Conservation (phyloP, 2,329 filamentous ascomycete genomes). For the Thyridium curvatum region DNA sequence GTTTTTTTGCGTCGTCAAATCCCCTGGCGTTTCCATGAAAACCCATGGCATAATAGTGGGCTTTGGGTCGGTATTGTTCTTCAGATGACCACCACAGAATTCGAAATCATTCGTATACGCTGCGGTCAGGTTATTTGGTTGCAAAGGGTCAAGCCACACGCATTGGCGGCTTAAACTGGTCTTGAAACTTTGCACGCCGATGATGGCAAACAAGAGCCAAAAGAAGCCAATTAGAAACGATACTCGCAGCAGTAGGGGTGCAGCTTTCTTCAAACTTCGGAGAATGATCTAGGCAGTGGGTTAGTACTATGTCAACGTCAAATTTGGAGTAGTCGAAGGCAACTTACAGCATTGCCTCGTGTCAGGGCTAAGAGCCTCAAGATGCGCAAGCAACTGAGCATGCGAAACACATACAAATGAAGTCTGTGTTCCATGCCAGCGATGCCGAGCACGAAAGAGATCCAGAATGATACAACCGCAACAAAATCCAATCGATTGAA, state of each 20-base stretch:
- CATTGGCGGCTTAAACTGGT: constrained; percentile 72
- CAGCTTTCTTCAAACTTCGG: constrained; percentile 89
- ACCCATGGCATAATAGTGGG: constrained; percentile 59
- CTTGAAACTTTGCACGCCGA: constrained; percentile 95
- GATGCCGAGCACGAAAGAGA: constrained; percentile 70
- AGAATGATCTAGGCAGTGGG: constrained; percentile 65
- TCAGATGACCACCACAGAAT: constrained; percentile 81
- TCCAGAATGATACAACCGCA: constrained; percentile 92
- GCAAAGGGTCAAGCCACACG: constrained; percentile 64
- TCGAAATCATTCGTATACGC: constrained; percentile 60
- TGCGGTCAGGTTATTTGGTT: constrained; percentile 46
- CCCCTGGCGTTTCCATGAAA: constrained; percentile 24
- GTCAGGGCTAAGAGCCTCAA: constrained; percentile 86
- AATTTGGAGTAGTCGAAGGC: background rate
- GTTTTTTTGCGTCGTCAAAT: constrained; percentile 39
- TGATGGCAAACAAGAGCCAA: constrained; percentile 94
- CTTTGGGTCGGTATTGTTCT: constrained; percentile 44
- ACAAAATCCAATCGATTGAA: constrained; percentile 96
- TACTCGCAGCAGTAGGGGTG: constrained; percentile 84
- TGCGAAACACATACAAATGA: constrained; percentile 86
- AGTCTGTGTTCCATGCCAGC: constrained; percentile 60
- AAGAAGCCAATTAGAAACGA: constrained; percentile 95
- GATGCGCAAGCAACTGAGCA: constrained; percentile 94
- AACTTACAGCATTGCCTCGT: constrained; percentile 78
- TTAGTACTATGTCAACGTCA: too few relatives aligned